Evolutionary conservation across 73 alveolate genomes (phyloP), one percentile per base, ranked within the genome.

Genomic region (Stentor coeruleus): DNA sequence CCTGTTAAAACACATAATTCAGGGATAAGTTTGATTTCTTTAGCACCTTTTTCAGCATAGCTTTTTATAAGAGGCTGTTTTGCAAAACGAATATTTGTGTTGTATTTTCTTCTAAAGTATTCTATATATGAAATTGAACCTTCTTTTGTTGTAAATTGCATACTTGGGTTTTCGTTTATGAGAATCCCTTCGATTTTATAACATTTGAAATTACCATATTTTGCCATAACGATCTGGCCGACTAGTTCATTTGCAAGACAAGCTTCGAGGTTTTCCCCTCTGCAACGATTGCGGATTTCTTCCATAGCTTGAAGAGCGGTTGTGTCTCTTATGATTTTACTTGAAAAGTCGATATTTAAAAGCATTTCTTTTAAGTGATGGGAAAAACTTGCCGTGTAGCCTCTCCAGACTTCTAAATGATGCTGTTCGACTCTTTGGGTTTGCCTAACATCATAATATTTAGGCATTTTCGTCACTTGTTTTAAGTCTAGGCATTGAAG

Each of bases 1-100:
- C 99, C 99, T 3, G 99, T 95, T 91, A 95, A 87, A 33, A 81
- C 75, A 76, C 98, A 95, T 35, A 95, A 88, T 77, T 93, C 98
- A 30, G 99, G 99, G 15, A 95, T 85, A 57, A 95, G 88, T 39
- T 88, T 85, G 33, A 95, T 76, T 91, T 89, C 83, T 83, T 91
- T 66, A 20, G n/a, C 40, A 15, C 79, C 79, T 66, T 40, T 66
- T 20, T 66, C 37, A 2, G 15, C 33, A 33, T 20, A 20, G 11
- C 49, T 28, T 37, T 28, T 2, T 1, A 66, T 20, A 14, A 66
- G 33, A 20, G 79, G 79, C 37, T 66, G 79, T 2, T 40, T 20
- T 26, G 37, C n/a, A 26, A 11, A 20, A 1, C 2, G n/a, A 11
- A 66, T 66, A 26, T 26, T 66, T 20, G 33, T 1, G 20, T 2